A percentile compares a stretch with the other conserved stretches of the same genome.
Conservation (phyloP, 768 basidiomycete species). For the Boletus sp. region DNA sequence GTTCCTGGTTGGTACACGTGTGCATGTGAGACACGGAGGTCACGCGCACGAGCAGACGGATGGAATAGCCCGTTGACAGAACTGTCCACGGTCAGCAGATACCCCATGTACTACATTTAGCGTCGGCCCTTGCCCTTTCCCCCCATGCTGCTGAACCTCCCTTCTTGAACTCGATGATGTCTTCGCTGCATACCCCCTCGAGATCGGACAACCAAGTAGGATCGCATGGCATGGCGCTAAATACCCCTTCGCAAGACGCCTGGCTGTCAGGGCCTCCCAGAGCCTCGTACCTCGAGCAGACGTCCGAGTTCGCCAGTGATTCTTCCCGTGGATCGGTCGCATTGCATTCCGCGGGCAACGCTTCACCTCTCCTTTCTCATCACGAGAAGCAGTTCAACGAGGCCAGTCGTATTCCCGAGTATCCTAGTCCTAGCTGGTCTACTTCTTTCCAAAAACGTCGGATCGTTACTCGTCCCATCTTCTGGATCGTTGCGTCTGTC, state of each 20-base stretch:
- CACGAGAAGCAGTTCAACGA: constrained; percentile 16
- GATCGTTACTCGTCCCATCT: constrained; percentile 18
- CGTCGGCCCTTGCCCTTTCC: background rate
- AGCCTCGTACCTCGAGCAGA: constrained; percentile 26
- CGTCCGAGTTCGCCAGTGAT: constrained; percentile 11
- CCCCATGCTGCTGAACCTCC: background rate
- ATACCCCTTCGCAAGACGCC: constrained; percentile 8
- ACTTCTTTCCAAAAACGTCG: constrained; percentile 14
- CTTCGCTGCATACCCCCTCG: constrained; percentile 11
- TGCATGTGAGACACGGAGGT: background rate
- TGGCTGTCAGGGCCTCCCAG: constrained; percentile 18
- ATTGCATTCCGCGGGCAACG: constrained; percentile 19
- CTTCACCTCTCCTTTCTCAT: constrained; percentile 24
- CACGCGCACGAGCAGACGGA: background rate
- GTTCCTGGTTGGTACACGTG: constrained; percentile 2
- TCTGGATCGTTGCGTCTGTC: constrained; percentile 30
- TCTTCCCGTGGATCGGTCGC: constrained; percentile 24
- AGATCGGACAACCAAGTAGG: constrained; percentile 21
- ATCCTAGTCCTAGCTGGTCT: background rate
- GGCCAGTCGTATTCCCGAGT: background rate
- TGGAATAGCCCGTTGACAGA: background rate
- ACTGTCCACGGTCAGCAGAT: background rate
- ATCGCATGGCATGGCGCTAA: constrained; percentile 4
- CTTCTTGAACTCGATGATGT: background rate
- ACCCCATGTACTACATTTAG: background rate